Base-by-base conservation (phyloP, 192 early-diverging fungal species). In the Mycoemilia scoparia region DNA sequence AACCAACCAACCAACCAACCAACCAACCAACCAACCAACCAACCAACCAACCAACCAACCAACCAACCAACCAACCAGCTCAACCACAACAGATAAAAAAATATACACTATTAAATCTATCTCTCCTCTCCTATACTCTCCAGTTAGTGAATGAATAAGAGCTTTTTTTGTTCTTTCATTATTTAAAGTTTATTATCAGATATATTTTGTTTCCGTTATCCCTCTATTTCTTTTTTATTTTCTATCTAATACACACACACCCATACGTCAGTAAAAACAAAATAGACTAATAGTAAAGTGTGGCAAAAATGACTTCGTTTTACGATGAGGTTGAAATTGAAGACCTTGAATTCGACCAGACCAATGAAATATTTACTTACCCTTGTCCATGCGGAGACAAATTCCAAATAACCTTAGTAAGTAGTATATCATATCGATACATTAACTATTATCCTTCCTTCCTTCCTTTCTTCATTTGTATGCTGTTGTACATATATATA, bases 301-400 rank as follows among this genome's bases (percentile, higher is more conserved):
- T 10, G 12, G 12, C 21, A 12, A 23, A 37, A 5, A 66, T 66
- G 64, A 15, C 53, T 11, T 56, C 57, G 28, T 65, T 57, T 34
- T 73, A 73, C 46, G 70, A 73, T 64, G 71, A 77, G 41, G 54
- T 80, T 21, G 71, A 75, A 52, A 70, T 76, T 19, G 79, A 96
- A 51, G 91, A 96, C 56, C 80, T 96, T 72, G 83, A 84, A 35
- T 96, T 77, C 50, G 78, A 88, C 43, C 79, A 85, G 48, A 82
- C 85, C 22, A 70, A 60, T 16, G 57, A 74, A 36, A 62, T 71
- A 8, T 96, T 87, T 66, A 70, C 67, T 32, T 96, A 89, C 46
- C 92, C 92, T 17, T 96, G 88, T 50, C 92, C 92, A 2, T 96
- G 92, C 61, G 92, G 92, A 8, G 92, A 96, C 70, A 69, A 72